Conservation (phyloP, 495 filamentous ascomycete genomes). For the Aspergillus panamensis region DNA sequence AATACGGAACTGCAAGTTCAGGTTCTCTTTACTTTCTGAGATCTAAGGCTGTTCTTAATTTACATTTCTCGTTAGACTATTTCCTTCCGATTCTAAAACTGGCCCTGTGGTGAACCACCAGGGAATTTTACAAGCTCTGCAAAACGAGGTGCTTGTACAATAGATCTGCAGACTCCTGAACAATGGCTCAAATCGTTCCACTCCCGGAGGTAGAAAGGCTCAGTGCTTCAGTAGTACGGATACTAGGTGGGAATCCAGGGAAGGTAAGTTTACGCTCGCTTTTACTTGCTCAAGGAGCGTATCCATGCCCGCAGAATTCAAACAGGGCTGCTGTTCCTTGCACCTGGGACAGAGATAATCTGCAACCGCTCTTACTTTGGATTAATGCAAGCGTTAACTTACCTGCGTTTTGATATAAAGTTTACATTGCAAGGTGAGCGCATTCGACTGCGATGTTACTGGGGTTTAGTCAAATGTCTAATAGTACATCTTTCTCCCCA, state of each 20-base stretch:
- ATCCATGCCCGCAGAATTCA: no score
- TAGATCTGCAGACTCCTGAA: neutral
- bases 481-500: slow-evolving; percentile 20
- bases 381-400: slow-evolving; percentile 2
- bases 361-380: neutral
- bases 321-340: neutral
- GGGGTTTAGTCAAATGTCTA: neutral
- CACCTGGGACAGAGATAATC: neutral
- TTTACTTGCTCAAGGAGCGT: no score
- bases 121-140: no score
- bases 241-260: slow-evolving; percentile 77
- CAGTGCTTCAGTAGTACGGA: slow-evolving; percentile 62
- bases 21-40: no score
- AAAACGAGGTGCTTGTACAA: neutral
- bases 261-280: slow-evolving; percentile 48
- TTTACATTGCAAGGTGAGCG: slow-evolving; percentile 52
- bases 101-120: no score
- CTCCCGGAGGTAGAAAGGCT: slow-evolving; percentile 66
- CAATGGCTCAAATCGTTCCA: slow-evolving; percentile 47
- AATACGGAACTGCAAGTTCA: no score
- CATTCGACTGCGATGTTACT: neutral
- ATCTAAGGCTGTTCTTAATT: no score
- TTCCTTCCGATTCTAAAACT: no score
- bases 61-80: no score
- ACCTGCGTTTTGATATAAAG: slow-evolving; percentile 11